Evolutionary conservation across 345 rosid genomes (phyloP), one percentile per base, ranked within the genome.

Genomic region (Arabis hirsuta): DNA sequence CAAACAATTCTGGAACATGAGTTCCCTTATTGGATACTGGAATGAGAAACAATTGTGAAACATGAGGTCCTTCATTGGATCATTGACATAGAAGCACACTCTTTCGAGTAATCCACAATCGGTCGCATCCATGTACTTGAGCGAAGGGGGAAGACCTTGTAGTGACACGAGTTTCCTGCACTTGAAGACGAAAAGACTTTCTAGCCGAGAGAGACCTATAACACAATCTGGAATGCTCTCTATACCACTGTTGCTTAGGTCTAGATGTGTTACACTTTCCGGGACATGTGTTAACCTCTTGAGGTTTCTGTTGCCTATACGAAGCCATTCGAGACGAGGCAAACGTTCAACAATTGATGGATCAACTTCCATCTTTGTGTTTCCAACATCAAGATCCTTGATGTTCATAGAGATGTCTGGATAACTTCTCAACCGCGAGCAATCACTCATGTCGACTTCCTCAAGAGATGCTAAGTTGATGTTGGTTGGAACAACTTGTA

Each of bases 341-440:
- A 5, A 32, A 5, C 36, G 7, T 32, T 0, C 7, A 31, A 5
- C 31, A 7, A 58, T 12, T 11, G 55, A 60, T 3, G 66, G 54
- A 12, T 68, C 24, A 12, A 66, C 48, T 20, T 34, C n/a, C 4
- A 78, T 65, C 1, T 51, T 24, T 0, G 65, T 52, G 2, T 22
- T 62, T 12, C 4, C 19, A 7, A 64, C 11, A 13, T 4, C 0
- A 6, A 71, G 45, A 4, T 34, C 0, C 1, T 12, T 1, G 53
- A 76, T 55, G 44, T 54, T 38, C 0, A 47, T 12, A 7, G 55
- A 48, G 3, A 74, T 31, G n/a, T 59, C 60, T 20, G 73, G 73
- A 51, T 67, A 59, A 2, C 2, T 53, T 34, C 9, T 36, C 43
- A 73, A 11, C 9, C 9, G 41, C 14, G 7, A 14, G 64, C 80